Conservation (phyloP, 768 basidiomycete species). For the Galerina marginata region DNA sequence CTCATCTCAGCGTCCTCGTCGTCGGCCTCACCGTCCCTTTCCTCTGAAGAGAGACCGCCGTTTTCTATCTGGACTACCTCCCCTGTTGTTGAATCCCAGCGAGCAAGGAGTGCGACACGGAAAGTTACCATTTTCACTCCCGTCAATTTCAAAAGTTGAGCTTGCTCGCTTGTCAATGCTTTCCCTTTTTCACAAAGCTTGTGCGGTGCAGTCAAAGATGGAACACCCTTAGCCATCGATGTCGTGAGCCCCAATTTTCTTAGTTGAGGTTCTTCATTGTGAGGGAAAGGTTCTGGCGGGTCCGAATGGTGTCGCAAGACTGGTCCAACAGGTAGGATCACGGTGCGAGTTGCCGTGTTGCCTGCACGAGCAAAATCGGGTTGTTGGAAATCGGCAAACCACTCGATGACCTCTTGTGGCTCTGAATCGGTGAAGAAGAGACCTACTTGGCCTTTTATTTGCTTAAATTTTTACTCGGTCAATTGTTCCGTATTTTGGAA, state of each 20-base stretch:
- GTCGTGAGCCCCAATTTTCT: slow-evolving; percentile 91
- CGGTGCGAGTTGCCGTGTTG: slow-evolving; percentile 75
- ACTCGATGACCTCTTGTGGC: slow-evolving; percentile 90
- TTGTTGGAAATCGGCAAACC: slow-evolving; percentile 91
- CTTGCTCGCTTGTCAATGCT: slow-evolving; percentile 81
- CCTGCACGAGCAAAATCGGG: slow-evolving; percentile 93
- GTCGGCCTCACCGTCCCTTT: slow-evolving; percentile 35
- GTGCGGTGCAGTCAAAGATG: slow-evolving; percentile 81
- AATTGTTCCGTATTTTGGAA: slow-evolving; percentile 2
- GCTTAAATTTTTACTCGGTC: slow-evolving; percentile 46
- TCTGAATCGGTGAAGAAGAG: slow-evolving; percentile 90
- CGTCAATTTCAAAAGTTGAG: slow-evolving; percentile 90
- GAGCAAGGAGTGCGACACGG: slow-evolving; percentile 68
- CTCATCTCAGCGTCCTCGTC: slow-evolving; percentile 53
- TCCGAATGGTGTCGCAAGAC: slow-evolving; percentile 82
- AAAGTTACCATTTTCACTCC: slow-evolving; percentile 90
- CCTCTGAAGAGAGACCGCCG: slow-evolving; percentile 43
- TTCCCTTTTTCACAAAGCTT: slow-evolving; percentile 86
- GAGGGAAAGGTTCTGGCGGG: slow-evolving; percentile 89
- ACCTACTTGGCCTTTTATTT: slow-evolving; percentile 95
- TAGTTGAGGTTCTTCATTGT: slow-evolving; percentile 96
- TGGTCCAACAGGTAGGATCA: slow-evolving; percentile 82
- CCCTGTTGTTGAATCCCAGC: slow-evolving; percentile 75
- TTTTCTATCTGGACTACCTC: slow-evolving; percentile 66
- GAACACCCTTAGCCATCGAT: slow-evolving; percentile 84